A percentile compares a stretch with the other conserved stretches of the same genome.
Evolutionary conservation across 2,329 filamentous ascomycete genomes (phyloP).

Genomic region (Orbilia brochopaga): DNA sequence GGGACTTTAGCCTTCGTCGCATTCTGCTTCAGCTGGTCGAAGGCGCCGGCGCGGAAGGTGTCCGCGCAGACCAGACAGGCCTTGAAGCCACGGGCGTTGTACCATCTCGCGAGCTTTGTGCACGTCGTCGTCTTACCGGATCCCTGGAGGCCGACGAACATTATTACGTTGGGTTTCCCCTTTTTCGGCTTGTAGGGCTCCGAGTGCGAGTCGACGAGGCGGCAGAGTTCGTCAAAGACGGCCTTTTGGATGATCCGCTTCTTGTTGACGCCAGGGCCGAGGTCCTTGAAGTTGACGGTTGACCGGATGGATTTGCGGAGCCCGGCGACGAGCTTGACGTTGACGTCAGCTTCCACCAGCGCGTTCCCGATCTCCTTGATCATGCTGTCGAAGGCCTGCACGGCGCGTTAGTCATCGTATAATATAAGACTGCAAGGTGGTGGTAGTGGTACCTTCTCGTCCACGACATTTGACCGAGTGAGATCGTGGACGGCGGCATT

Average conservation of each 20-base stretch:
- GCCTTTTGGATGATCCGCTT: slow-evolving; percentile 97
- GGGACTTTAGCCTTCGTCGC: slow-evolving; percentile 98
- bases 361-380: slow-evolving; percentile 97
- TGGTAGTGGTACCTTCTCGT: slow-evolving; percentile 76
- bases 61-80: slow-evolving; percentile 94
- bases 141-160: slow-evolving; percentile 98
- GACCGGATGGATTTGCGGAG: slow-evolving; percentile 91
- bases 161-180: slow-evolving; percentile 93
- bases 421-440: slow-evolving; percentile 21
- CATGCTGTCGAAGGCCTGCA: slow-evolving; percentile 94
- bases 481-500: slow-evolving; percentile 94
- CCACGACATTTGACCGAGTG: slow-evolving; percentile 87
- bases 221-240: slow-evolving; percentile 95
- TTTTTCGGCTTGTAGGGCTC: slow-evolving; percentile 98
- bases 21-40: slow-evolving; percentile 98
- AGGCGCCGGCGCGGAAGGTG: slow-evolving; percentile 97
- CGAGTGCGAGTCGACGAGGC: slow-evolving; percentile 91
- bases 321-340: slow-evolving; percentile 87
- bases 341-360: slow-evolving; percentile 95
- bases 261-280: slow-evolving; percentile 92
- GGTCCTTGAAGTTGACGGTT: slow-evolving; percentile 91
- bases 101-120: slow-evolving; percentile 94
- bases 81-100: slow-evolving; percentile 90
- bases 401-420: slow-evolving; percentile 13
- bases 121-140: slow-evolving; percentile 98